Base-by-base conservation (phyloP, 2,329 filamentous ascomycete species). In the Neopestalotiopsis rosae region DNA sequence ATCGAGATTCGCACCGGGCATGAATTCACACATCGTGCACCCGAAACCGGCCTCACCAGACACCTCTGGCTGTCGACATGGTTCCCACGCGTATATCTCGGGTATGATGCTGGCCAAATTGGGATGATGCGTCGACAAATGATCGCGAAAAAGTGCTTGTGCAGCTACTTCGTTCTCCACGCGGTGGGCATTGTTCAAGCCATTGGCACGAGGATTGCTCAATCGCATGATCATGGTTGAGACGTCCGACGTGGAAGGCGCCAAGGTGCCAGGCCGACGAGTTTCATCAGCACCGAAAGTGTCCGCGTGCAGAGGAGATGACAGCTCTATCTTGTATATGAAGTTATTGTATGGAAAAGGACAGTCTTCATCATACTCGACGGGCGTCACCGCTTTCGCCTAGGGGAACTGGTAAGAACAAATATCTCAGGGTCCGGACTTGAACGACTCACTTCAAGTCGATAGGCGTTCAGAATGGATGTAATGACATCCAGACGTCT, bases 121-220 rank as follows among this genome's bases (percentile, higher is more conserved):
- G 0, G 69, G 67, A 12, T 59, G 65, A 17, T 24, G 42, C 20
- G 14, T n/a, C 2, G 12, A 4, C 1, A 76, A 64, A 1, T 67
- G 68, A 62, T 74, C 49, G 1, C 73, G 73, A 7, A 70, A 72
- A 17, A 78, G 68, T 7, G 65, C 57, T 38, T 72, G 70, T 1
- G 70, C 69, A 1, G 74, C 74, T 7, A 78, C 75, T 13, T 77
- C 76, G 56, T 77, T 78, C 66, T 77, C 69, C 4, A 76, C 69
- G 4, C 76, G 74, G 61, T 75, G 75, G 42, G 72, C 40, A 28
- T 76, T 72, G 71, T 75, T 75, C 10, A 75, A 38, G 0, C 70
- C 72, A 4, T 72, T 68, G 3, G 74, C 72, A 3, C 49, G 32
- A 14, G 71, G 71, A 66, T 77, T 77, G 69, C 75, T 77, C 24